Evolutionary conservation across 2,329 filamentous ascomycete genomes (phyloP).

Genomic region (Madurella fahalii): DNA sequence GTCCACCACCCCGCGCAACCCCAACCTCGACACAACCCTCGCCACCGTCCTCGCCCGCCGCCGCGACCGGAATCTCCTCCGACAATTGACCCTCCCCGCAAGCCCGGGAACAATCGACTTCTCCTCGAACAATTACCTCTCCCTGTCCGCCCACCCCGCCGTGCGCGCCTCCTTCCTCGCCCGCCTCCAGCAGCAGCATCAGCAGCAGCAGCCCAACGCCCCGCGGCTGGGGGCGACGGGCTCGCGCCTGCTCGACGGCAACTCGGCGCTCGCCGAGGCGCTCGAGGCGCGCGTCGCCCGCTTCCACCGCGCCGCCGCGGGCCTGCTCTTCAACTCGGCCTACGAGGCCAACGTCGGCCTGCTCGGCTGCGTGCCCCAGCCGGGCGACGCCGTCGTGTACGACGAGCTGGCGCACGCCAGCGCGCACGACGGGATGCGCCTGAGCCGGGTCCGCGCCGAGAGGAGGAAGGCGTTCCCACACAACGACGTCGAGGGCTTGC

Average conservation of each 20-base stretch:
- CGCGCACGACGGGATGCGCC: slow-evolving; percentile 70
- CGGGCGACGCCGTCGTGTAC: slow-evolving; percentile 61
- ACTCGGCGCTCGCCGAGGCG: slow-evolving; percentile 40
- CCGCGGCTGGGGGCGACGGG: slow-evolving; percentile 46
- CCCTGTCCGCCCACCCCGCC: slow-evolving; percentile 53
- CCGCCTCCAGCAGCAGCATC: slow-evolving; percentile 27
- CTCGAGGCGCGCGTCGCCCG: slow-evolving; percentile 45
- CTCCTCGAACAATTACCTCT: slow-evolving; percentile 75
- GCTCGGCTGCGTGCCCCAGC: slow-evolving; percentile 56
- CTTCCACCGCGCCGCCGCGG: slow-evolving; percentile 45
- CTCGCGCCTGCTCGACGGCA: slow-evolving; percentile 52
- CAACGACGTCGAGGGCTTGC: slow-evolving; percentile 42
- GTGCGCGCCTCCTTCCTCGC: slow-evolving; percentile 62
- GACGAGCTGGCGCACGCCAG: slow-evolving; percentile 76
- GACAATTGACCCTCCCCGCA: background rate
- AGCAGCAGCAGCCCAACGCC: background rate
- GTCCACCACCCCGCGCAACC: background rate
- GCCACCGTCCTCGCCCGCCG: slow-evolving; percentile 24
- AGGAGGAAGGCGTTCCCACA: slow-evolving; percentile 52
- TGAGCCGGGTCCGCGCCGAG: slow-evolving; percentile 48
- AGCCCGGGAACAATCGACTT: slow-evolving; percentile 66
- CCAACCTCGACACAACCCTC: slow-evolving; percentile 29
- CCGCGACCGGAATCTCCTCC: slow-evolving; percentile 10
- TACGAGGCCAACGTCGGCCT: slow-evolving; percentile 64
- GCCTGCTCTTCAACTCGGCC: slow-evolving; percentile 54